Conservation (phyloP, 768 basidiomycete genomes). For the Phaeotremella skinneri region DNA sequence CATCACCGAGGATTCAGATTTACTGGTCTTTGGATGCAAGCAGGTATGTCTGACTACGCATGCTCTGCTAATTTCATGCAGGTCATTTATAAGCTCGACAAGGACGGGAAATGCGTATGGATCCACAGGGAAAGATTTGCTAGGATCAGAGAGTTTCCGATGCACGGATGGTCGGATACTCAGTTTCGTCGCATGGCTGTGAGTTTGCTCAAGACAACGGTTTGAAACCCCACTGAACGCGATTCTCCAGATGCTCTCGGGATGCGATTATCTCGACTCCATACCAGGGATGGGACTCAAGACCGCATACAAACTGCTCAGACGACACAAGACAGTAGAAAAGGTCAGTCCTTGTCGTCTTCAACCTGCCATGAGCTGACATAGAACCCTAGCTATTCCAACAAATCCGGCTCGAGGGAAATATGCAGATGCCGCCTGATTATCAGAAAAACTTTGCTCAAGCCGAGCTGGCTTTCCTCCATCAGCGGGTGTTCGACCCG, state of each 20-base stretch:
- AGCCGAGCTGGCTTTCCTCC: conserved; percentile 87
- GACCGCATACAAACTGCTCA: conserved; percentile 77
- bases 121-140: conserved; percentile 53
- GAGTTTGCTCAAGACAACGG: conserved; percentile 17
- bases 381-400: conserved; percentile 60
- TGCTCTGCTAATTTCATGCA: conserved; percentile 4
- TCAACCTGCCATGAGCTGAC: background rate
- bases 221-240: conserved; percentile 4
- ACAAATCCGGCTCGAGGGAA: conserved; percentile 74
- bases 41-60: conserved; percentile 56
- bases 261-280: conserved; percentile 63
- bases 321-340: conserved; percentile 81
- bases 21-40: conserved; percentile 94
- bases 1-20: conserved; percentile 95
- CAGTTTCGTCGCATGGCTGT: conserved; percentile 88
- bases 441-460: conserved; percentile 73
- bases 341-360: conserved; percentile 52
- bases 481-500: conserved; percentile 91
- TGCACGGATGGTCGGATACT: conserved; percentile 81
- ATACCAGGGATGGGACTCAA: conserved; percentile 90
- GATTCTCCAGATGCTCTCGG: conserved; percentile 48
- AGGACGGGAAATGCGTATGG: conserved; percentile 53
- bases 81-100: conserved; percentile 83
- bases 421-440: conserved; percentile 70
- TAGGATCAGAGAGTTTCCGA: conserved; percentile 64